Percentiles rank a stretch among this genome's conserved stretches.
These are phyloP conservation scores for Rhododendron vialii DNA, from an alignment of 148 eudicot genomes.

Conservation along the genomic window DNA sequence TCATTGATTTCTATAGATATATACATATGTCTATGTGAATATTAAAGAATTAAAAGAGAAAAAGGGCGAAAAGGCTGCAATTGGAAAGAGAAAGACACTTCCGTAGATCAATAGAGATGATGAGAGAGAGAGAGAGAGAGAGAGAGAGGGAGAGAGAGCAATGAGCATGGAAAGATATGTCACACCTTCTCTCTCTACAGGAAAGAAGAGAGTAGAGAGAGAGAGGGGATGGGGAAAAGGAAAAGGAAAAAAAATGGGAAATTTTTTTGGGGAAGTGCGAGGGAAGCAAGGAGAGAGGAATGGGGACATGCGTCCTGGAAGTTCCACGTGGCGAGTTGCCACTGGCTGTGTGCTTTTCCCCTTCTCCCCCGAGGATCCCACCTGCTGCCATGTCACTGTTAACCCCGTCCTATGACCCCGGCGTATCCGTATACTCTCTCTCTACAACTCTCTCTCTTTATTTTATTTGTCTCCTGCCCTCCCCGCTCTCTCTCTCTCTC, in stretches of 20 bases:
- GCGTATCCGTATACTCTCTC: slow-evolving; percentile 30
- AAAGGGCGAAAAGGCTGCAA: slow-evolving; percentile 8
- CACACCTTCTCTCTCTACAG: not conserved
- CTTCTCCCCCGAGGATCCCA: slow-evolving; percentile 16
- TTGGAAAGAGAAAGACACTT: slow-evolving; percentile 6
- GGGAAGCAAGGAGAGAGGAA: slow-evolving; percentile 9
- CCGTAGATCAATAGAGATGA: not conserved
- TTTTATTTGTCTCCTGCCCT: slow-evolving; percentile 11
- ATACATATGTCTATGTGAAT: not conserved
- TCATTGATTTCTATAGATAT: not conserved
- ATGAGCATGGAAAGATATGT: not conserved
- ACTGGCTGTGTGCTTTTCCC: slow-evolving; percentile 23
- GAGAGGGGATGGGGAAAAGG: not conserved
- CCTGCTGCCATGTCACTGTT: slow-evolving; percentile 37
- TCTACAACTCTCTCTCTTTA: slow-evolving; percentile 19
- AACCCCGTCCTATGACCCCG: slow-evolving; percentile 30
- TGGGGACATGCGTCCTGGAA: slow-evolving; percentile 23
- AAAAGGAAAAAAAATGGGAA: not conserved
- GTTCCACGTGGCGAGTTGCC: slow-evolving; percentile 31
- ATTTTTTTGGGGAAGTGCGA: not conserved
- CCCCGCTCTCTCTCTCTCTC: slow-evolving; percentile 21
- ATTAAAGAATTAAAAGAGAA: not conserved
- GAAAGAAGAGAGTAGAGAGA: not conserved
- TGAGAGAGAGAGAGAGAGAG: not conserved
- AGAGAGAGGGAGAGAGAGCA: not conserved